Conservation (phyloP, 2,329 filamentous ascomycete species). For the Parascedosporium putredinis region DNA sequence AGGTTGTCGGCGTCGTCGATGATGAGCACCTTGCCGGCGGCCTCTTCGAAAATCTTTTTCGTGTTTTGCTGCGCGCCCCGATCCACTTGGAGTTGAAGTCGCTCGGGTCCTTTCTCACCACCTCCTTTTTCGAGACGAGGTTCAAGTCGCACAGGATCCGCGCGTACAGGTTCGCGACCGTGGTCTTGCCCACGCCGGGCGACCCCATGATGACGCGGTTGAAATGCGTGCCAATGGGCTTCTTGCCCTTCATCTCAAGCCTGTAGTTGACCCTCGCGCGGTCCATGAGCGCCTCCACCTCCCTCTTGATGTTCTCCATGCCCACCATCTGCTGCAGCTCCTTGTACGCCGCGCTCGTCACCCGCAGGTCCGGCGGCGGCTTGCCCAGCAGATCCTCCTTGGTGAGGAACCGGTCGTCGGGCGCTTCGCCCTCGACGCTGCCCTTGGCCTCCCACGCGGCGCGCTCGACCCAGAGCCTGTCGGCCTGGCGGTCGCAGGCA, state of each 20-base stretch:
- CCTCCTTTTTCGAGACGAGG: conserved; percentile 57
- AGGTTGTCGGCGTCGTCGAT: conserved; percentile 74
- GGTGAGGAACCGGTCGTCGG: conserved; percentile 24
- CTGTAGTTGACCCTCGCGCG: conserved; percentile 53
- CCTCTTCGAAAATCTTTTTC: conserved; percentile 56
- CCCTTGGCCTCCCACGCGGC: not conserved
- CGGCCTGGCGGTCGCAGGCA: not conserved
- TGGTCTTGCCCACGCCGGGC: conserved; percentile 69
- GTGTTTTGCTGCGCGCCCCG: conserved; percentile 62
- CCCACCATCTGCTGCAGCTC: conserved; percentile 50
- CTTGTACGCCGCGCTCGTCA: conserved; percentile 42
- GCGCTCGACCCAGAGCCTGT: not conserved
- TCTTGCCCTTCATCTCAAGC: conserved; percentile 52
- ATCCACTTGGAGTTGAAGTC: conserved; percentile 59
- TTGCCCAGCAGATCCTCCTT: conserved; percentile 64
- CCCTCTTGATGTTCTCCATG: conserved; percentile 49
- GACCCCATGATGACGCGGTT: conserved; percentile 62
- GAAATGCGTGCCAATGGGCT: conserved; percentile 46
- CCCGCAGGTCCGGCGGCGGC: conserved; percentile 44
- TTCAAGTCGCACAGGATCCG: conserved; percentile 58
- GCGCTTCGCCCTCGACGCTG: not conserved
- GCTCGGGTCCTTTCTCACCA: conserved; percentile 60
- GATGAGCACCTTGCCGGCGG: conserved; percentile 63
- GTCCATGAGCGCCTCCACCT: conserved; percentile 47
- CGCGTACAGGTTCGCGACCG: conserved; percentile 64